These are phyloP conservation scores for Rhizopus sp. DNA, from an alignment of 371 early-diverging fungal species.

Conservation along the genomic window DNA sequence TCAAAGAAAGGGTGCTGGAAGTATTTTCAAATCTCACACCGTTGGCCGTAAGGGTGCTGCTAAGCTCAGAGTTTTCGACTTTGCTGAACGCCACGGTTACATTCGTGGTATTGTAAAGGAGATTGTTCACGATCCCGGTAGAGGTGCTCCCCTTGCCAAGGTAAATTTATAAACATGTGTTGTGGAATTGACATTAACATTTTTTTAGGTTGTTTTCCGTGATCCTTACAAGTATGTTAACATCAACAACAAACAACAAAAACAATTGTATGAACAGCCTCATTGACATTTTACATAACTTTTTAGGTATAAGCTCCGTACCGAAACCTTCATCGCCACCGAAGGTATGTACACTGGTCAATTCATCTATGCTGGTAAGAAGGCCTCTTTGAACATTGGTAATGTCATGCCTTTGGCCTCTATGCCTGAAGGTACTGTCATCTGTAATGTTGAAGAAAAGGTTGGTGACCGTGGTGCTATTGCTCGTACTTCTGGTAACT, in stretches of 20 bases:
- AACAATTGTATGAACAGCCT: conserved; percentile 22
- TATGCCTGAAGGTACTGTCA: conserved; percentile 99
- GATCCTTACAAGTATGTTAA: conserved; percentile 53
- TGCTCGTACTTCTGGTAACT: conserved; percentile 98
- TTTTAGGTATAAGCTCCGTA: conserved; percentile 83
- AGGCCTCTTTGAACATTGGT: conserved; percentile 94
- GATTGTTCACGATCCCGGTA: conserved; percentile 99
- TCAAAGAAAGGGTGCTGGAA: conserved; percentile 97
- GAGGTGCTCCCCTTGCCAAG: conserved; percentile 99
- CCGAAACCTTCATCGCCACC: conserved; percentile 96
- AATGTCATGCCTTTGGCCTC: conserved; percentile 94
- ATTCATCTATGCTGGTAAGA: conserved; percentile 98
- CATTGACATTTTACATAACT: conserved; percentile 22
- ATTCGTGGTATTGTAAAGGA: conserved; percentile 97
- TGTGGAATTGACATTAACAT: conserved; percentile 55
- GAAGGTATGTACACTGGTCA: conserved; percentile 99
- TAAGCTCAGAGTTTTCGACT: conserved; percentile 92
- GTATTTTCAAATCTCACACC: conserved; percentile 97
- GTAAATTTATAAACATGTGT: conserved; percentile 33
- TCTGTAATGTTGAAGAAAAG: conserved; percentile 98
- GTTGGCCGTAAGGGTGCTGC: conserved; percentile 96
- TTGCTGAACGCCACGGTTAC: conserved; percentile 97
- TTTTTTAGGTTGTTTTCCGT: conserved; percentile 81
- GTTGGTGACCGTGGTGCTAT: conserved; percentile 98
- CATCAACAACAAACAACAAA: neutral